Evolutionary conservation across 257 asterid species (phyloP).

Genomic region (Nicotiana tabacum): DNA sequence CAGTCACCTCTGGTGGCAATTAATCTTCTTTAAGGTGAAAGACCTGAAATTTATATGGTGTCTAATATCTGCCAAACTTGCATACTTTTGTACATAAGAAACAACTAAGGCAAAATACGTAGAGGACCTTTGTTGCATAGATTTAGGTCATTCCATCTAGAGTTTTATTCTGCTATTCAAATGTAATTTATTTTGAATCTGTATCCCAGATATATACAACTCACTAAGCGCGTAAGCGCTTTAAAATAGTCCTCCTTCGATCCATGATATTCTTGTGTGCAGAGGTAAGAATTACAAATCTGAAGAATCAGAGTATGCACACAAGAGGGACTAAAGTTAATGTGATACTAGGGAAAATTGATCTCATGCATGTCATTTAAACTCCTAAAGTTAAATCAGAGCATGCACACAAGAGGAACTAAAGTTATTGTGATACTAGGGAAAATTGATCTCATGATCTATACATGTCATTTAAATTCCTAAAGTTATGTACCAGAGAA

Average conservation of each 20-base stretch:
- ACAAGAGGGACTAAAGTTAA: too few species aligned
- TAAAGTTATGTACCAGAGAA: too few species aligned
- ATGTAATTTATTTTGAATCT: not conserved
- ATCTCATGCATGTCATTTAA: too few species aligned
- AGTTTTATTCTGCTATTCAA: not conserved
- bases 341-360: too few species aligned
- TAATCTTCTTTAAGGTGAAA: not conserved
- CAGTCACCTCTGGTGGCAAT: not conserved
- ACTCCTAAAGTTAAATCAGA: too few species aligned
- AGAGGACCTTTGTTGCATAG: not conserved
- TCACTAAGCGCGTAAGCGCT: not conserved
- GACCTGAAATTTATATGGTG: not conserved
- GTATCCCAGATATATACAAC: not conserved
- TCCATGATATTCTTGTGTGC: not conserved
- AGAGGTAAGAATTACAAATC: not conserved
- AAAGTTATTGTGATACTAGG: not conserved
- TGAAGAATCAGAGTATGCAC: too few species aligned
- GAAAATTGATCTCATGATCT: not conserved
- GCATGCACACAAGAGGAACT: too few species aligned
- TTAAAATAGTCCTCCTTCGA: not conserved
- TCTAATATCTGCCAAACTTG: not conserved
- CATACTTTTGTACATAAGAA: not conserved
- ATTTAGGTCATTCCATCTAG: not conserved
- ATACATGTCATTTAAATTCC: too few species aligned
- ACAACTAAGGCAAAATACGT: not conserved